These are phyloP conservation scores for Pseudozyma tsukubaensis DNA, from an alignment of 1,284 basidiomycete species.

Conservation along the genomic window DNA sequence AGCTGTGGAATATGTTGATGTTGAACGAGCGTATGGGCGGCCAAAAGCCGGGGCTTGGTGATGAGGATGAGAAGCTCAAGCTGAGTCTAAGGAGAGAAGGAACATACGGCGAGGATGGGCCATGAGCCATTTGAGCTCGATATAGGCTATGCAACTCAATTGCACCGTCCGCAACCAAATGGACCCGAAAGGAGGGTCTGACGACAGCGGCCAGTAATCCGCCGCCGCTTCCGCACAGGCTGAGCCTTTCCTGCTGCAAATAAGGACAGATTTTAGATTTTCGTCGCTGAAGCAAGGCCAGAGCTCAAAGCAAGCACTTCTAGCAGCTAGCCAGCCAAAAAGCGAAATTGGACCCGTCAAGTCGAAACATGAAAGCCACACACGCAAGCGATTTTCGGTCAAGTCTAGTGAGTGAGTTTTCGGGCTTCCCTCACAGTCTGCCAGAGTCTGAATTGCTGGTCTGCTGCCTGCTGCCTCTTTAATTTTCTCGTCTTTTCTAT, in stretches of 20 bases:
- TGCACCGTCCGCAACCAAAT: neutral
- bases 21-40: neutral
- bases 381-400: too few relatives aligned
- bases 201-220: slow-evolving; percentile 11
- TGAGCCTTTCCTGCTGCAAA: neutral
- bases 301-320: too few relatives aligned
- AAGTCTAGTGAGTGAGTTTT: too few relatives aligned
- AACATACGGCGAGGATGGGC: too few relatives aligned
- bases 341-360: too few relatives aligned
- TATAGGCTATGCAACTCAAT: neutral
- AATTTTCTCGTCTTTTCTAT: slow-evolving; percentile 1
- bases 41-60: slow-evolving; percentile 2
- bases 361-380: too few relatives aligned
- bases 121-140: neutral
- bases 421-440: too few relatives aligned
- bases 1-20: neutral
- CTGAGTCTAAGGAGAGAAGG: neutral
- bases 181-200: slow-evolving; percentile 23
- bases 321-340: too few relatives aligned
- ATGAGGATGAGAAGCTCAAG: slow-evolving; percentile 14
- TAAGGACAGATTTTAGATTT: too few relatives aligned
- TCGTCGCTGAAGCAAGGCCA: too few relatives aligned
- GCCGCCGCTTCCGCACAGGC: neutral
- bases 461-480: neutral
- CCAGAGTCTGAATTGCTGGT: too few relatives aligned